Base-by-base conservation (phyloP, 2,329 filamentous ascomycete genomes). In the Pseudogymnoascus sp. region DNA sequence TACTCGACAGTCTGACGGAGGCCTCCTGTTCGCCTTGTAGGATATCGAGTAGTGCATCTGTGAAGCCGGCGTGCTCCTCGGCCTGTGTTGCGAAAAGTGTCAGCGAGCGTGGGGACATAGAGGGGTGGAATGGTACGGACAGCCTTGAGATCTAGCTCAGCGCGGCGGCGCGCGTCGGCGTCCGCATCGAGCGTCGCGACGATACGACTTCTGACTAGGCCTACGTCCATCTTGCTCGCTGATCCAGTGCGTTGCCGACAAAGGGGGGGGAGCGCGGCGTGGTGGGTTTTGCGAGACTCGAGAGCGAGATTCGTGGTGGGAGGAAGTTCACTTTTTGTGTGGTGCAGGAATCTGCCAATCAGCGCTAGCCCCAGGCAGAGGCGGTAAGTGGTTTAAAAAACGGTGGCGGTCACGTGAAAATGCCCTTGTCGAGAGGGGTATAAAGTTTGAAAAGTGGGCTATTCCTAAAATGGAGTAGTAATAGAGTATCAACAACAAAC, bases 11-110 rank as follows among this genome's bases (percentile, higher is more conserved):
- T 71, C 92, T 88, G 68, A 97, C 85, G 66, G 87, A 87, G 70
- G 85, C 81, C 69, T 96, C 89, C 76, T 92, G 89, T 77, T 99
- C 94, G 64, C 84, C 83, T 77, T 95, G 88, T 69, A 97, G 81
- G 71, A 99, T 92, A 73, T 95, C 90, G 71, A 97, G 81, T 65
- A 97, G 85, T 69, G 90, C 90, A 75, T 94, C 90, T 73, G 90
- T 88, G 76, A 99, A 97, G 67, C 92, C 92, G 64, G 89, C 81
- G 75, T 92, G 87, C 69, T 90, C 86, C 79, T 97, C 93, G 73
- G 94, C 91, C 92, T 97, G 73, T 39, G 39, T 41, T 63, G 36
- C 63, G 58, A 57, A 63, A 54, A 24, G 47, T 15, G 60, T 69
- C 63, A 69, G 63, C 41, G 62, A 41, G 50, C 58, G 60, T 61